phyloP scores from a whole-genome alignment of 805 yeast genomes.

The Peterozyma xylosa region DNA sequence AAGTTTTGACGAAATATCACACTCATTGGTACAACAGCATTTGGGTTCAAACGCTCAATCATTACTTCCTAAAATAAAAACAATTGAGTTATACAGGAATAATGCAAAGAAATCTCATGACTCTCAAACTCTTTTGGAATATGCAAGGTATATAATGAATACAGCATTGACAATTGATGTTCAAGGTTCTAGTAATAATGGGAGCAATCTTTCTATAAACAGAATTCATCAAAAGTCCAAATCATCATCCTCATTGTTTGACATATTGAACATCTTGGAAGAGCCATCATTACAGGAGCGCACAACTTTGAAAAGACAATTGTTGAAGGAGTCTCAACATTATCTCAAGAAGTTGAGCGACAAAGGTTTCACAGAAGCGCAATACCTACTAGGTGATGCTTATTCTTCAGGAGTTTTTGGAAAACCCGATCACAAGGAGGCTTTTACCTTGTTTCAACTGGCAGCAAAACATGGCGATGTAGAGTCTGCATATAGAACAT shows the following conservation, averaged over 20 bases:
- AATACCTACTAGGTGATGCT: constrained; percentile 87
- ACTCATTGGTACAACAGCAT: constrained; percentile 7
- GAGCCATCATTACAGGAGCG: constrained; percentile 14
- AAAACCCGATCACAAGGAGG: constrained; percentile 68
- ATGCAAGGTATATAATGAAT: constrained; percentile 84
- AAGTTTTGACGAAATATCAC: constrained; percentile 3
- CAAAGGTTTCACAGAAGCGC: constrained; percentile 83
- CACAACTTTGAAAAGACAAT: constrained; percentile 36
- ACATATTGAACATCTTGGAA: constrained; percentile 1
- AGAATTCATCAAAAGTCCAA: constrained; percentile 16
- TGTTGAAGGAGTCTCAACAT: constrained; percentile 69
- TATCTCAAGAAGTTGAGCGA: constrained; percentile 68
- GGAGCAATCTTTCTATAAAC: not conserved
- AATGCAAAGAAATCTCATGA: constrained; percentile 83
- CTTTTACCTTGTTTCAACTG: constrained; percentile 68
- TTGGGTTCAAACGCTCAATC: constrained; percentile 16
- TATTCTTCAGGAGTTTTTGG: constrained; percentile 80
- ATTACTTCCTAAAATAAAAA: constrained; percentile 68
- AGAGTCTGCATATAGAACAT: constrained; percentile 86
- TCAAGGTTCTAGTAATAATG: constrained; percentile 10
- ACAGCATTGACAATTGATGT: constrained; percentile 63
- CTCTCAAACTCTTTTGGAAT: constrained; percentile 80
- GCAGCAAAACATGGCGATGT: constrained; percentile 94
- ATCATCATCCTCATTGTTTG: constrained; percentile 16
- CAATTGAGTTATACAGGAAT: constrained; percentile 79